A percentile compares a stretch with the other conserved stretches of the same genome.
Conservation (phyloP, 495 filamentous ascomycete species). For the Annulohypoxylon stygium region DNA sequence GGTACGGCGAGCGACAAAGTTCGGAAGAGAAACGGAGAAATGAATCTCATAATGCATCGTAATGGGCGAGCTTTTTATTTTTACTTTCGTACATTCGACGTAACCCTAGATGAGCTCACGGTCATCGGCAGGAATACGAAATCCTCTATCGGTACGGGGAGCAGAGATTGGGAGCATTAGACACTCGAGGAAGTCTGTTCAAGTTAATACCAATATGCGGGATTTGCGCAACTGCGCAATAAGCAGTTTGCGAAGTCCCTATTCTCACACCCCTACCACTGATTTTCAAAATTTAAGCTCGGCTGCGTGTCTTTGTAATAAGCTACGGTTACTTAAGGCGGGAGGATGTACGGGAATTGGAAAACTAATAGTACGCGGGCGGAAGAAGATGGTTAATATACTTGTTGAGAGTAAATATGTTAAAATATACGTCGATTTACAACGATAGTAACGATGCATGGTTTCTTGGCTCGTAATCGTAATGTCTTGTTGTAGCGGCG, state of each 20-base stretch:
- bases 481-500: not conserved
- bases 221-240: conserved; percentile 1
- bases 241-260: not conserved
- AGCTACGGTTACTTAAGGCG: not conserved
- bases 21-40: conserved; percentile 26
- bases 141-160: conserved; percentile 17
- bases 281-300: not conserved
- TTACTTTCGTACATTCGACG: conserved; percentile 23
- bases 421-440: not conserved
- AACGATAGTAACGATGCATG: not conserved
- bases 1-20: conserved; percentile 29
- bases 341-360: not conserved
- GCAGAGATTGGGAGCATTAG: conserved; percentile 32
- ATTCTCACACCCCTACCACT: not conserved
- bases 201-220: conserved; percentile 28
- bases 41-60: conserved; percentile 28
- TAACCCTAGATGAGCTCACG: conserved; percentile 14
- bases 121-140: conserved; percentile 1
- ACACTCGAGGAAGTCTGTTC: conserved; percentile 28
- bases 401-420: not conserved
- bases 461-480: not conserved
- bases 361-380: conserved; percentile 1
- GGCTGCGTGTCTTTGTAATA: conserved; percentile 9
- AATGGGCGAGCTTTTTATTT: conserved; percentile 17
- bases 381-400: conserved; percentile 7